phyloP scores from a whole-genome alignment of 805 yeast genomes.

The Citeromyces nyonsensis region DNA sequence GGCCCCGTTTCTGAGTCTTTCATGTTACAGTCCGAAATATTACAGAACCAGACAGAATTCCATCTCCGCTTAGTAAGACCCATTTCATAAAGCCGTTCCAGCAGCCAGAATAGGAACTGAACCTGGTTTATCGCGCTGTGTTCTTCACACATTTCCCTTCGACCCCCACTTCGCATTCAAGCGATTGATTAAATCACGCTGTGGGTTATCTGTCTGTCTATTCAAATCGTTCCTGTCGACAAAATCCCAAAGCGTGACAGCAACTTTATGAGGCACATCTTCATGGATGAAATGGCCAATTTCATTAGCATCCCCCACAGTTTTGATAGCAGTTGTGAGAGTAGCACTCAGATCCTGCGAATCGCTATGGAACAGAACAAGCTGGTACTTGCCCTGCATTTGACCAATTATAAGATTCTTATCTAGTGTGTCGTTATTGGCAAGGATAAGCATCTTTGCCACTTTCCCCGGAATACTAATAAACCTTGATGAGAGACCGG shows the following conservation, averaged over 20 bases:
- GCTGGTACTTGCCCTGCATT: slow-evolving; percentile 94
- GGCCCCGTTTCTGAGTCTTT: no score
- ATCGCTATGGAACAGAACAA: slow-evolving; percentile 48
- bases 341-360: slow-evolving; percentile 7
- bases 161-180: slow-evolving; percentile 17
- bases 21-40: no score
- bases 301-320: slow-evolving; percentile 18
- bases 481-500: slow-evolving; percentile 39
- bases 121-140: neutral
- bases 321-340: slow-evolving; percentile 6
- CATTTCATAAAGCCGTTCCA: neutral
- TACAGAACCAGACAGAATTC: no score
- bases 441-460: slow-evolving; percentile 62
- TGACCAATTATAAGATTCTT: slow-evolving; percentile 83
- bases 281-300: slow-evolving; percentile 95
- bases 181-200: slow-evolving; percentile 11
- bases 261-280: slow-evolving; percentile 62
- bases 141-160: slow-evolving; percentile 3
- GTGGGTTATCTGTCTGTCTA: slow-evolving; percentile 8
- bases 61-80: no score
- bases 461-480: slow-evolving; percentile 18
- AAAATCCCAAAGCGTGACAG: slow-evolving; percentile 35
- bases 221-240: slow-evolving; percentile 24
- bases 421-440: slow-evolving; percentile 84
- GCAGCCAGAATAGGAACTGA: no score